Evolutionary conservation across 768 basidiomycete genomes (phyloP).

Genomic region (Rhizopogon vinicolor): DNA sequence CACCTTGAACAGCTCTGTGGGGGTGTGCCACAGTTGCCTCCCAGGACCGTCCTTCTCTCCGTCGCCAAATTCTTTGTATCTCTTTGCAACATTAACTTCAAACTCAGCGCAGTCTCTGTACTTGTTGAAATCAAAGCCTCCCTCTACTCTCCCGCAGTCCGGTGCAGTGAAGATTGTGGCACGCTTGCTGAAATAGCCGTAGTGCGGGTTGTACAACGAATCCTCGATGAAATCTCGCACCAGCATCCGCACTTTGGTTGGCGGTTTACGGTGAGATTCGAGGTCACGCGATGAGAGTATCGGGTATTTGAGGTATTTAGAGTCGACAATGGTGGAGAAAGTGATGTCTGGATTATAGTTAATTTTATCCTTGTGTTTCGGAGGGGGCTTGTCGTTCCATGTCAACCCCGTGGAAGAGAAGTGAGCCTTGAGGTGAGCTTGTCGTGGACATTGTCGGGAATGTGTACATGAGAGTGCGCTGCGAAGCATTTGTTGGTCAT

Average conservation of each 20-base stretch:
- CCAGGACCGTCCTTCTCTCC: slow-evolving; percentile 65
- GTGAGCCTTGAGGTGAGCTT: slow-evolving; percentile 14
- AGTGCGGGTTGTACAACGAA: slow-evolving; percentile 92
- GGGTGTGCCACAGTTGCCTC: slow-evolving; percentile 97
- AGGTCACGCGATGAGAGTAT: slow-evolving; percentile 71
- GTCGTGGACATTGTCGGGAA: slow-evolving; percentile 17
- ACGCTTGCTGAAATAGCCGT: slow-evolving; percentile 95
- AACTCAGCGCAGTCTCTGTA: slow-evolving; percentile 73
- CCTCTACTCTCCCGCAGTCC: slow-evolving; percentile 34
- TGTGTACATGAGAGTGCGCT: slow-evolving; percentile 13
- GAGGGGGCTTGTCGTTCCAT: slow-evolving; percentile 9
- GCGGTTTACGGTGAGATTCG: slow-evolving; percentile 44
- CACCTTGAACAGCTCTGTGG: slow-evolving; percentile 96
- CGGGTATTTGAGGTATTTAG: slow-evolving; percentile 44
- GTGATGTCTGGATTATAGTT: slow-evolving; percentile 70
- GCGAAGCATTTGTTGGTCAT: slow-evolving; percentile 14
- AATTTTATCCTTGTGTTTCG: slow-evolving; percentile 49
- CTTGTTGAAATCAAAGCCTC: slow-evolving; percentile 59
- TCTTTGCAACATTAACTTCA: slow-evolving; percentile 71
- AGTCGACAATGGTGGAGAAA: slow-evolving; percentile 42
- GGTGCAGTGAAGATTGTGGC: slow-evolving; percentile 81
- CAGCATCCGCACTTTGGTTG: slow-evolving; percentile 86
- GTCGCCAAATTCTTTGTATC: slow-evolving; percentile 69
- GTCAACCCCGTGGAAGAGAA: slow-evolving; percentile 17
- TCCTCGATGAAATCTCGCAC: slow-evolving; percentile 97